These are phyloP conservation scores for Mentha longifolia DNA, from an alignment of 257 asterid species.

Conservation along the genomic window DNA sequence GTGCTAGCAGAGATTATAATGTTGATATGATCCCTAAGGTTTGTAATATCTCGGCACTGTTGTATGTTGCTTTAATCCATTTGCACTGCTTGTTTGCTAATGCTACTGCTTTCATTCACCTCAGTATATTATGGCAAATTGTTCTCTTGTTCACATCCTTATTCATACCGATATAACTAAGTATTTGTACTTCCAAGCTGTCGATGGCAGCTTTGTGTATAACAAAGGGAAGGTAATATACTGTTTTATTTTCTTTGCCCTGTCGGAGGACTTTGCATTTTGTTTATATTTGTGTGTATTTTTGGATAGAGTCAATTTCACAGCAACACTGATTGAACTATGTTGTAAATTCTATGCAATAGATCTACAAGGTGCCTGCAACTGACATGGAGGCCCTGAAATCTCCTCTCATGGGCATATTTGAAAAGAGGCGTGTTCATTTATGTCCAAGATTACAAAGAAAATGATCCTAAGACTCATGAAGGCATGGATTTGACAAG, in stretches of 20 bases:
- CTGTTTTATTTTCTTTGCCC: slow-evolving; percentile 14
- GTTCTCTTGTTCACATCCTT: slow-evolving; percentile 88
- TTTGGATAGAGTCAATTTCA: slow-evolving; percentile 2
- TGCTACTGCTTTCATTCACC: slow-evolving; percentile 21
- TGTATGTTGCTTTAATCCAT: slow-evolving; percentile 7
- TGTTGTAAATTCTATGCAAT: slow-evolving; percentile 33
- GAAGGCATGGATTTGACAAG: slow-evolving; percentile 92
- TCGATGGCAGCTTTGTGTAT: slow-evolving; percentile 96
- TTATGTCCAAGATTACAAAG: slow-evolving; percentile 87
- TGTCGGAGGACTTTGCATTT: neutral
- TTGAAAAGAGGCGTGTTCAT: slow-evolving; percentile 98
- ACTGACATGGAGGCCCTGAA: slow-evolving; percentile 95
- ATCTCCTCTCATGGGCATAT: slow-evolving; percentile 97
- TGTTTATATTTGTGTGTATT: neutral
- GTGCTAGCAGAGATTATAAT: slow-evolving; percentile 89
- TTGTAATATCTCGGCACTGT: slow-evolving; percentile 21
- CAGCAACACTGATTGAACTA: slow-evolving; percentile 6
- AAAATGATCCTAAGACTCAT: slow-evolving; percentile 79
- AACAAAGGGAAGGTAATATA: slow-evolving; percentile 78
- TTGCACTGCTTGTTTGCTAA: slow-evolving; percentile 25
- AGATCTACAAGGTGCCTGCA: slow-evolving; percentile 96
- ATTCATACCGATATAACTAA: slow-evolving; percentile 94
- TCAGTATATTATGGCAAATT: slow-evolving; percentile 98
- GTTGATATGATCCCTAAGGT: slow-evolving; percentile 99
- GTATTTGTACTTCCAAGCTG: no score